Evolutionary conservation across 768 basidiomycete genomes (phyloP).

Genomic region (Hemileccinum impolitum): DNA sequence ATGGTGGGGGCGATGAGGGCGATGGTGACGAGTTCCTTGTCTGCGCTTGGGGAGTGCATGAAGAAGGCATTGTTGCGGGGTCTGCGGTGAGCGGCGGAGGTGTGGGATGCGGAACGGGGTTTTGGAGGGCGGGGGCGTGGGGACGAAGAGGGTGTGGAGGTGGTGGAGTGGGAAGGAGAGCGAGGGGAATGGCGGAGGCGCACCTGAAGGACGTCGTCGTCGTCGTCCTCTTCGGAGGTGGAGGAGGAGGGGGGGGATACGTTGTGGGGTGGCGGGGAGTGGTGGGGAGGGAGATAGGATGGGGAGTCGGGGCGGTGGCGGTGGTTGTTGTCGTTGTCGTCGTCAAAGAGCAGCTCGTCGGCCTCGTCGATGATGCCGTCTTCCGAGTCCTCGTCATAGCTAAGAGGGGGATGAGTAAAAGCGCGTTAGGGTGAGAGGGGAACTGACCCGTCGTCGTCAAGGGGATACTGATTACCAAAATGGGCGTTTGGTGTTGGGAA

Average conservation of each 20-base stretch:
- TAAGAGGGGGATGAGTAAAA: constrained; percentile 19
- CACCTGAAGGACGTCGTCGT: constrained; percentile 65
- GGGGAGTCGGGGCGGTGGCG: constrained; percentile 3
- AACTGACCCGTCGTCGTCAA: constrained; percentile 65
- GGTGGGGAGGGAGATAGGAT: constrained; percentile 12
- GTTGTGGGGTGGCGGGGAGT: constrained; percentile 21
- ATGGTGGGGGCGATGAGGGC: constrained; percentile 77
- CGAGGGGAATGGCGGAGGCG: constrained; percentile 38
- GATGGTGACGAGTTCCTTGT: constrained; percentile 62
- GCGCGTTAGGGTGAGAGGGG: no score
- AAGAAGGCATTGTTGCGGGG: constrained; percentile 45
- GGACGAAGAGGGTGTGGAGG: constrained; percentile 20
- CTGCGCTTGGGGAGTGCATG: constrained; percentile 30
- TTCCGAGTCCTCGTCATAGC: constrained; percentile 71
- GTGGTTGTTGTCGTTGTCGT: constrained; percentile 24
- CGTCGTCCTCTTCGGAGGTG: constrained; percentile 41
- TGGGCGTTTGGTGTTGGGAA: constrained; percentile 13
- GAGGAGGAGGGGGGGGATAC: constrained; percentile 30
- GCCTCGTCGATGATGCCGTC: constrained; percentile 50
- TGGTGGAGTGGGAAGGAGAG: constrained; percentile 40
- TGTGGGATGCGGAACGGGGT: constrained; percentile 27
- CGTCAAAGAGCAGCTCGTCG: constrained; percentile 34
- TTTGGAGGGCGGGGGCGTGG: constrained; percentile 29
- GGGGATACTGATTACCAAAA: constrained; percentile 29
- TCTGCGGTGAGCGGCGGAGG: constrained; percentile 7